Evolutionary conservation across 164 flowering plant species (phyloP), one percentile per base, ranked within the genome.

Genomic region (Euptelea pleiosperma): DNA sequence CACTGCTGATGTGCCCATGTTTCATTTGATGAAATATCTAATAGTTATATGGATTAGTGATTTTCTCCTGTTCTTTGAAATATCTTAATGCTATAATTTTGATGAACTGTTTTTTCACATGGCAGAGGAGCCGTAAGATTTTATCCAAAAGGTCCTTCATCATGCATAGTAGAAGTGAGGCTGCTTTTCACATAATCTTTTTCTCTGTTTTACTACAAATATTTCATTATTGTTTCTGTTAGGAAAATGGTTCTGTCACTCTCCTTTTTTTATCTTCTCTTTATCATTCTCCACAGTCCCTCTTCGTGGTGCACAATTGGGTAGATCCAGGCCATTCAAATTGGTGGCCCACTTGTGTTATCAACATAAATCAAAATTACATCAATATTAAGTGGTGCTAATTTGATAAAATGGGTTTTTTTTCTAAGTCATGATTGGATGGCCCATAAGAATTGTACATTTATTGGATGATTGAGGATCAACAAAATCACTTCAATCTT

Each of bases 61-160:
- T 48, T 59, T 49, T 19, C n/a, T 59, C 41, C 10, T 25, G 18
- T 16, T 25, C 6, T 18, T 41, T 36, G 12, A 12, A 12, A 18
- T 26, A 35, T 11, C 6, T 47, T n/a, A 35, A 37, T 22, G 24
- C 14, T 41, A 30, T 14, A 14, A 34, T 55, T 26, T 35, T 68
- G 49, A 67, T 39, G 18, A 43, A 16, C 40, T 74, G 50, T 34
- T 34, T 47, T 55, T 63, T 70, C 19, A 41, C 29, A 29, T 81
- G 63, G 75, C 92, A 93, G 98, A 75, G 98, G 98, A 59, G 87
- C 84, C 55, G 96, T 86, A 43, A 80, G 99, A 28, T 93, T 93
- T 72, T 93, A 70, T 72, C 94, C 97, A 7, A 86, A 71, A 75
- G 94, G 99, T 58, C 86, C 90, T 61, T 74, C 89, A 47, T 75